Evolutionary conservation across 345 rosid genomes (phyloP).

Genomic region (Corchorus olitorius): DNA sequence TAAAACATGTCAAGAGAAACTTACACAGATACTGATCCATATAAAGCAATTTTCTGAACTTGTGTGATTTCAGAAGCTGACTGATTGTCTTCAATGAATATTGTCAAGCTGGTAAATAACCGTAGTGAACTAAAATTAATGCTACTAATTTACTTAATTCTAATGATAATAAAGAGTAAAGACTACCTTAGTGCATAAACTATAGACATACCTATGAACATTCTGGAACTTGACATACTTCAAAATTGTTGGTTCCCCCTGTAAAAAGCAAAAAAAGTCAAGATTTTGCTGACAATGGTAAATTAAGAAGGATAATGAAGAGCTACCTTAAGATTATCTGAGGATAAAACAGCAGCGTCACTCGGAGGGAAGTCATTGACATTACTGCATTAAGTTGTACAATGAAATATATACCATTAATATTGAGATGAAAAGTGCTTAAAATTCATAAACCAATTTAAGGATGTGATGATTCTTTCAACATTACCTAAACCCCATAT

Average conservation of each 20-base stretch:
- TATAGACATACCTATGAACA: constrained; percentile 74
- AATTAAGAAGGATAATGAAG: not conserved
- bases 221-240: constrained; percentile 98
- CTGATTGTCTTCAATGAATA: constrained; percentile 94
- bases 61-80: constrained; percentile 77
- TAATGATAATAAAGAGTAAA: constrained; percentile 7
- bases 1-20: too few species aligned
- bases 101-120: constrained; percentile 63
- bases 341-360: constrained; percentile 60
- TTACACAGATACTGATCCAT: constrained; percentile 43
- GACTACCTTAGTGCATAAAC: constrained; percentile 10
- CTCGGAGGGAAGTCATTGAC: constrained; percentile 92
- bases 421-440: not conserved
- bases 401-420: constrained; percentile 18
- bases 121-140: constrained; percentile 14
- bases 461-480: not conserved
- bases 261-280: constrained; percentile 5
- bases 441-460: not conserved
- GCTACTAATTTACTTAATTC: constrained; percentile 1
- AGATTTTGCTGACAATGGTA: not conserved
- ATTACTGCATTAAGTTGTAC: constrained; percentile 63
- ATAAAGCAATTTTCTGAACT: constrained; percentile 83
- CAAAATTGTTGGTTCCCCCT: constrained; percentile 83
- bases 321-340: constrained; percentile 76
- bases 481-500: constrained; percentile 93